Evolutionary conservation across 2,329 filamentous ascomycete species (phyloP).

Genomic region (Exophiala bonariae): DNA sequence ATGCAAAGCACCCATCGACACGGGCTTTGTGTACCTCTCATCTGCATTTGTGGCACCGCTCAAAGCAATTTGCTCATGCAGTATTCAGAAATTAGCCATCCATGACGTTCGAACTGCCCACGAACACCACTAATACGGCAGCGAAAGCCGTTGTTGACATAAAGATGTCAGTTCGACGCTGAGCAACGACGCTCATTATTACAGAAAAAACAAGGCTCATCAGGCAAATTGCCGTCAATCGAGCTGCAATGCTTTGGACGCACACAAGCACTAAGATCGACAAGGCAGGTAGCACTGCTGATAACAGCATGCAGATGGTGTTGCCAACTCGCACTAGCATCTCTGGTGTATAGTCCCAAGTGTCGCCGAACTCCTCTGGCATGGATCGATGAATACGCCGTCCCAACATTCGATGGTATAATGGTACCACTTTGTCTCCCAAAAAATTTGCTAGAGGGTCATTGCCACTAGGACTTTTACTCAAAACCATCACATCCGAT

Average conservation of each 20-base stretch:
- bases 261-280: slow-evolving; percentile 25
- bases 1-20: too few species aligned
- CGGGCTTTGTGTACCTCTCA: too few species aligned
- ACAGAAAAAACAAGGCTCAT: slow-evolving; percentile 25
- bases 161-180: slow-evolving; percentile 24
- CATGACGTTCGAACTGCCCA: slow-evolving; percentile 23
- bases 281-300: slow-evolving; percentile 22
- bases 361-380: slow-evolving; percentile 19
- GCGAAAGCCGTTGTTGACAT: slow-evolving; percentile 26
- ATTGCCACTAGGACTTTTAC: slow-evolving; percentile 14
- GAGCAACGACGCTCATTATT: slow-evolving; percentile 26
- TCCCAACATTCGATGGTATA: slow-evolving; percentile 23
- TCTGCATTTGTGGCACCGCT: slow-evolving; percentile 7
- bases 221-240: slow-evolving; percentile 22
- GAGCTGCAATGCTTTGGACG: slow-evolving; percentile 19
- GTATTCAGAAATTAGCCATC: slow-evolving; percentile 4
- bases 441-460: slow-evolving; percentile 23
- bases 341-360: slow-evolving; percentile 23
- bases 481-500: slow-evolving; percentile 21
- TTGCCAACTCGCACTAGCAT: slow-evolving; percentile 21
- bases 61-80: background rate
- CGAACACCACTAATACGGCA: slow-evolving; percentile 26
- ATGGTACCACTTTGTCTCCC: slow-evolving; percentile 18
- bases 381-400: slow-evolving; percentile 23
- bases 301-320: slow-evolving; percentile 24